Conservation (phyloP, 2,329 filamentous ascomycete species). For the Purpureocillium takamizusanense region DNA sequence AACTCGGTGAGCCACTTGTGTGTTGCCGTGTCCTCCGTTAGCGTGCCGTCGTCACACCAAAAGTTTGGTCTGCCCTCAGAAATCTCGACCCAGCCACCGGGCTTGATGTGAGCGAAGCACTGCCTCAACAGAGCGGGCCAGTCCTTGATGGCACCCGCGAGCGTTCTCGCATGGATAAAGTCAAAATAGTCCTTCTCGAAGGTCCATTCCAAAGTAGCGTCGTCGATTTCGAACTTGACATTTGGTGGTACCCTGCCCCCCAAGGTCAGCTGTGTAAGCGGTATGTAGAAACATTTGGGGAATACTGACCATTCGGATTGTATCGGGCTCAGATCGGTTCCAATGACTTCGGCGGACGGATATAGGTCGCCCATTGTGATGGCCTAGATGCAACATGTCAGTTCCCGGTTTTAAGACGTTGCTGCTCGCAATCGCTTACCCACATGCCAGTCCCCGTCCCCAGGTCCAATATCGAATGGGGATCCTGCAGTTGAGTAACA, state of each 20-base stretch:
- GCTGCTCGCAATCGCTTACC: too few species aligned
- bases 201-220: conserved; percentile 14
- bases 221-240: conserved; percentile 16
- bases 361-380: conserved; percentile 29
- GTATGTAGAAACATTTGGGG: background rate
- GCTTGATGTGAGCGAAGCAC: conserved; percentile 10
- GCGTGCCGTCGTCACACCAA: conserved; percentile 13
- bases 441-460: conserved; percentile 15
- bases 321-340: conserved; percentile 16
- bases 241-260: conserved; percentile 13
- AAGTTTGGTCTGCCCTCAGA: conserved; percentile 13
- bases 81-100: conserved; percentile 8
- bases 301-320: conserved; percentile 10
- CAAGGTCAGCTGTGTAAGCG: too few species aligned
- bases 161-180: conserved; percentile 16
- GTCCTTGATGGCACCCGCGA: conserved; percentile 18
- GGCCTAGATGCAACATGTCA: conserved; percentile 25
- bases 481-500: conserved; percentile 8
- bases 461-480: conserved; percentile 13
- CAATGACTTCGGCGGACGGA: conserved; percentile 13
- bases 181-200: conserved; percentile 14
- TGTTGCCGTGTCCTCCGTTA: conserved; percentile 10
- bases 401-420: too few species aligned
- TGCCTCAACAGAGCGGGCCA: conserved; percentile 13
- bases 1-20: conserved; percentile 14